Evolutionary conservation across 2,329 filamentous ascomycete genomes (phyloP).

Genomic region (Fusarium pilosicola): DNA sequence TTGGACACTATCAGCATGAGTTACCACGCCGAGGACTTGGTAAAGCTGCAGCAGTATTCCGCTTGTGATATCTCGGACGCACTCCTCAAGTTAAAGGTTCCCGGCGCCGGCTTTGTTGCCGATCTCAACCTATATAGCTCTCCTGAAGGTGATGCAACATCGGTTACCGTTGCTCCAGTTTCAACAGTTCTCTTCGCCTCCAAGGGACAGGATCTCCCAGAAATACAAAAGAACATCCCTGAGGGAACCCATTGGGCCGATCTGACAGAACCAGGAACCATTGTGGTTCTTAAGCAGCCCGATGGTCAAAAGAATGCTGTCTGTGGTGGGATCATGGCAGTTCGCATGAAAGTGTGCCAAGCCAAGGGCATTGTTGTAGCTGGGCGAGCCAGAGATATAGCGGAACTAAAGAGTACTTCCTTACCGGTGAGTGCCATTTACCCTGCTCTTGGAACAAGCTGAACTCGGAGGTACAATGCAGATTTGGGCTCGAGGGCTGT

Average conservation of each 20-base stretch:
- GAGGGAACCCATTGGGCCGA: slow-evolving; percentile 75
- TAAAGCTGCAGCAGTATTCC: slow-evolving; percentile 51
- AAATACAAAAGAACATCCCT: slow-evolving; percentile 61
- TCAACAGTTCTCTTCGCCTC: slow-evolving; percentile 72
- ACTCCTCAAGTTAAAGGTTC: slow-evolving; percentile 73
- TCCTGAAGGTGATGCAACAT: slow-evolving; percentile 36
- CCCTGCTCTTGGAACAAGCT: slow-evolving; percentile 17
- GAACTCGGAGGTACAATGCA: slow-evolving; percentile 41
- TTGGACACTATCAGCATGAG: slow-evolving; percentile 35
- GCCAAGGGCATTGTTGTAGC: slow-evolving; percentile 72
- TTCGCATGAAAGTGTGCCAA: slow-evolving; percentile 71
- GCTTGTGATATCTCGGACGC: slow-evolving; percentile 76
- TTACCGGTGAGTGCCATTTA: slow-evolving; percentile 61
- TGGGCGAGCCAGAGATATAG: slow-evolving; percentile 74
- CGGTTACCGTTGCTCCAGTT: slow-evolving; percentile 60
- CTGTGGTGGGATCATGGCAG: slow-evolving; percentile 80
- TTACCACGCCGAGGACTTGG: slow-evolving; percentile 37
- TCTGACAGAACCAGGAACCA: slow-evolving; percentile 65
- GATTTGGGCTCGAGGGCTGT: slow-evolving; percentile 67
- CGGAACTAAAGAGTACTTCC: slow-evolving; percentile 64
- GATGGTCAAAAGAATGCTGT: slow-evolving; percentile 73
- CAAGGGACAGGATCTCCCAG: slow-evolving; percentile 57
- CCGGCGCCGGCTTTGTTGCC: slow-evolving; percentile 72
- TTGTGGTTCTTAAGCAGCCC: slow-evolving; percentile 75
- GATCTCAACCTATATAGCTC: slow-evolving; percentile 58